phyloP scores from a whole-genome alignment of 192 early-diverging fungal species.

The Coemansia aciculifera region DNA sequence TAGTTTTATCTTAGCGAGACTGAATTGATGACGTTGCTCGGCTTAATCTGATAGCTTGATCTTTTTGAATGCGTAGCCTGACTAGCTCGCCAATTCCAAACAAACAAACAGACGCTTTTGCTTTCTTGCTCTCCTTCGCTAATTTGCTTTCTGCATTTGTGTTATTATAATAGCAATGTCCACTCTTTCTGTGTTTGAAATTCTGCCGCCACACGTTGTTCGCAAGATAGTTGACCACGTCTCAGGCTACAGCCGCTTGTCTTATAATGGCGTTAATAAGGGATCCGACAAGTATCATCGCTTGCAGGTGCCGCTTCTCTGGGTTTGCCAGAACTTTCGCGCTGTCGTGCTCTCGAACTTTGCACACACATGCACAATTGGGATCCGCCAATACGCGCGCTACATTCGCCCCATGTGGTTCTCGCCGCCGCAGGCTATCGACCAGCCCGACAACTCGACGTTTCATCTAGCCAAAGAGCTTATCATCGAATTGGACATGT shows the following conservation, averaged over 20 bases:
- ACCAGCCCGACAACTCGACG: not conserved
- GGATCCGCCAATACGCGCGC: not conserved
- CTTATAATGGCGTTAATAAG: not conserved
- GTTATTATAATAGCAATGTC: not conserved
- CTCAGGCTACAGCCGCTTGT: not conserved
- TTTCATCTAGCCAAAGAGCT: not conserved
- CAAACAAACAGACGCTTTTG: no score
- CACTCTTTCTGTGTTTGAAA: not conserved
- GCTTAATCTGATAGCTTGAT: no score
- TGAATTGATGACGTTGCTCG: no score
- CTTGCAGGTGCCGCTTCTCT: not conserved
- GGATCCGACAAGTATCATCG: not conserved
- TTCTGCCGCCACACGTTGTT: not conserved
- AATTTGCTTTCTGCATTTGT: no score
- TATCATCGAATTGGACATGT: not conserved
- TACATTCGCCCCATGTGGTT: not conserved
- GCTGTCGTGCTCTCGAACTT: not conserved
- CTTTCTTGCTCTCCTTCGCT: no score
- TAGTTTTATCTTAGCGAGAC: no score
- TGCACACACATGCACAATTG: not conserved
- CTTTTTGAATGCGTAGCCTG: no score
- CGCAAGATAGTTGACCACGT: not conserved
- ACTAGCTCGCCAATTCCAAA: no score
- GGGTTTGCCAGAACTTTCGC: slow-evolving; percentile 1
- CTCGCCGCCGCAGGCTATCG: not conserved